Evolutionary conservation across 2,329 filamentous ascomycete genomes (phyloP).

Genomic region (Didymella segeticola): DNA sequence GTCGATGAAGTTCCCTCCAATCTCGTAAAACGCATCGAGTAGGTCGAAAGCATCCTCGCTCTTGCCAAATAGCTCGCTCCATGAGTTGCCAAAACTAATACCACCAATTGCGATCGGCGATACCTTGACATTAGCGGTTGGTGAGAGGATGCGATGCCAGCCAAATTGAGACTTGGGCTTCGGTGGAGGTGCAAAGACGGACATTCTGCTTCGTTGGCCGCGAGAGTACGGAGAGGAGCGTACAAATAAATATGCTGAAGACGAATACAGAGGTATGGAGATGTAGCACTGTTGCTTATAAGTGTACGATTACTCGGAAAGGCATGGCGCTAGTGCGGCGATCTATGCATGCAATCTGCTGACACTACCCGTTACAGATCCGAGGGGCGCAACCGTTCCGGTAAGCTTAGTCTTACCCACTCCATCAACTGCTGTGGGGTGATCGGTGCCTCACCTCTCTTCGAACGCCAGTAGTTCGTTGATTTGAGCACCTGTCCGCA

Average conservation of each 20-base stretch:
- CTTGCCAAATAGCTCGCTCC: constrained; percentile 65
- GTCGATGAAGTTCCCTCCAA: constrained; percentile 76
- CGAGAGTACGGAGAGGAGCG: not conserved
- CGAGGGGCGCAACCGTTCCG: not conserved
- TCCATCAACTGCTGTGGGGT: constrained; percentile 11
- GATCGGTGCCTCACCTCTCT: constrained; percentile 19
- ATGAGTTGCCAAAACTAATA: constrained; percentile 71
- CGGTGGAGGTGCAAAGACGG: constrained; percentile 15
- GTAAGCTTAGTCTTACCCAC: constrained; percentile 9
- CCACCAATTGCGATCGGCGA: constrained; percentile 59
- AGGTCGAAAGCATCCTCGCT: constrained; percentile 66
- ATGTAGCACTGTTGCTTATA: not conserved
- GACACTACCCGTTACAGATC: constrained; percentile 9
- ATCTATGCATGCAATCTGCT: constrained; percentile 12
- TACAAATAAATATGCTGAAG: not conserved
- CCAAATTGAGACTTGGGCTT: constrained; percentile 52
- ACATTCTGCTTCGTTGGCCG: not conserved
- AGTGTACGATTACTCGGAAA: not conserved
- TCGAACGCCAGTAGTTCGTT: constrained; percentile 27
- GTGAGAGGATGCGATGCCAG: constrained; percentile 70
- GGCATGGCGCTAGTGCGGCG: not conserved
- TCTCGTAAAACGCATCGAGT: constrained; percentile 70
- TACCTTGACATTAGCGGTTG: constrained; percentile 65
- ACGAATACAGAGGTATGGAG: too few species aligned
- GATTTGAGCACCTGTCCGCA: constrained; percentile 49